Conservation (phyloP, 1,284 basidiomycete species). For the Cystobasidium slooffiae region DNA sequence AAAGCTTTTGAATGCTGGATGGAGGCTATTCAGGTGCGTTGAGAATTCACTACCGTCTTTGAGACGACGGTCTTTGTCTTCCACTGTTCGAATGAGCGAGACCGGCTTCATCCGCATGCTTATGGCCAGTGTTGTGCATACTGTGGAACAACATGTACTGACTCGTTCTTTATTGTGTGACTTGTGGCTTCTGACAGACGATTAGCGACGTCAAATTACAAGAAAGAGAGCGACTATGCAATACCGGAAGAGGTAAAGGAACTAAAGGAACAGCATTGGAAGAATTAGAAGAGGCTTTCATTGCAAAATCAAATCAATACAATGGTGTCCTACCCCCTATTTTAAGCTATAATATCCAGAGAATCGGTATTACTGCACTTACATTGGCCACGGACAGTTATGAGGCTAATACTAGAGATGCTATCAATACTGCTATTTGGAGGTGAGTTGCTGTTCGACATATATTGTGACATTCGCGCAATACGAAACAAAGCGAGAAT, state of each 20-base stretch:
- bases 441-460: not conserved
- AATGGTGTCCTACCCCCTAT: slow-evolving; percentile 37
- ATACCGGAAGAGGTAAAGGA: slow-evolving; percentile 18
- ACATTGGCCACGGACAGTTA: slow-evolving; percentile 36
- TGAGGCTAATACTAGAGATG: slow-evolving; percentile 23
- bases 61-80: not conserved
- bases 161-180: too few species aligned
- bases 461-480: too few species aligned
- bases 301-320: slow-evolving; percentile 38
- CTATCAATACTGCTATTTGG: slow-evolving; percentile 42
- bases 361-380: slow-evolving; percentile 39
- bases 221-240: slow-evolving; percentile 13
- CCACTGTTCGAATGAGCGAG: too few species aligned
- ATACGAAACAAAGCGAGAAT: too few species aligned
- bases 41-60: not conserved
- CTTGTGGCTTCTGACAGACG: too few species aligned
- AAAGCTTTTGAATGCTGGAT: slow-evolving; percentile 40
- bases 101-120: too few species aligned
- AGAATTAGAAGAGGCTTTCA: slow-evolving; percentile 29
- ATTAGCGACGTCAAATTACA: not conserved
- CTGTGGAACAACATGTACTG: too few species aligned
- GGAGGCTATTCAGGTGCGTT: slow-evolving; percentile 19
- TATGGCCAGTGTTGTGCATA: too few species aligned
- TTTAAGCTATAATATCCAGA: slow-evolving; percentile 37
- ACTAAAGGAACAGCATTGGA: slow-evolving; percentile 18